Conservation (phyloP, 768 basidiomycete genomes). For the Suillus subalutaceus region DNA sequence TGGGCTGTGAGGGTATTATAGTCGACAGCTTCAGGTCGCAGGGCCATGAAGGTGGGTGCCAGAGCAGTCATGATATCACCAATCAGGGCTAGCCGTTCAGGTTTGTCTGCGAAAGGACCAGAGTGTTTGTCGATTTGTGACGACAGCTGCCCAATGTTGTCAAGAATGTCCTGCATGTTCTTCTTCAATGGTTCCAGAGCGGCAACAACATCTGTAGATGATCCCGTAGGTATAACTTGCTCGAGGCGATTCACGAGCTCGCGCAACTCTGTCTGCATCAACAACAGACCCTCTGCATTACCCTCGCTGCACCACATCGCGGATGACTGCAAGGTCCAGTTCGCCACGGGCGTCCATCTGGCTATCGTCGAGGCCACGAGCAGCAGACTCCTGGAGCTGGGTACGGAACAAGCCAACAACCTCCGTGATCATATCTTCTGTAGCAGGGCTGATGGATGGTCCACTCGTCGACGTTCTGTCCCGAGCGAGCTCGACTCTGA, state of each 20-base stretch:
- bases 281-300: conserved; percentile 58
- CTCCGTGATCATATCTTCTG: conserved; percentile 66
- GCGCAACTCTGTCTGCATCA: conserved; percentile 63
- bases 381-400: conserved; percentile 66
- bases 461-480: conserved; percentile 25
- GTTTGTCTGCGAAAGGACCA: conserved; percentile 41
- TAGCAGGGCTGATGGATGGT: conserved; percentile 43
- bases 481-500: conserved; percentile 45
- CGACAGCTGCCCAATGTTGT: conserved; percentile 55
- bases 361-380: conserved; percentile 58
- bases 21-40: conserved; percentile 71
- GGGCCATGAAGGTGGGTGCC: conserved; percentile 59
- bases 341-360: conserved; percentile 76
- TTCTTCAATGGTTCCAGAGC: conserved; percentile 62
- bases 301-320: conserved; percentile 69
- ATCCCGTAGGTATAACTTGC: conserved; percentile 24
- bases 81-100: conserved; percentile 59
- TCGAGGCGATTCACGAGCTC: conserved; percentile 50
- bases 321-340: conserved; percentile 77
- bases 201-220: conserved; percentile 40
- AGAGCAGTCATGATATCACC: conserved; percentile 62
- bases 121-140: conserved; percentile 30
- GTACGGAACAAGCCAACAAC: conserved; percentile 68
- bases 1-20: conserved; percentile 76
- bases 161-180: conserved; percentile 61